Percentiles rank a stretch among this genome's conserved stretches.
Conservation (phyloP, 1,284 basidiomycete genomes). For the Trichosporon asahii region DNA sequence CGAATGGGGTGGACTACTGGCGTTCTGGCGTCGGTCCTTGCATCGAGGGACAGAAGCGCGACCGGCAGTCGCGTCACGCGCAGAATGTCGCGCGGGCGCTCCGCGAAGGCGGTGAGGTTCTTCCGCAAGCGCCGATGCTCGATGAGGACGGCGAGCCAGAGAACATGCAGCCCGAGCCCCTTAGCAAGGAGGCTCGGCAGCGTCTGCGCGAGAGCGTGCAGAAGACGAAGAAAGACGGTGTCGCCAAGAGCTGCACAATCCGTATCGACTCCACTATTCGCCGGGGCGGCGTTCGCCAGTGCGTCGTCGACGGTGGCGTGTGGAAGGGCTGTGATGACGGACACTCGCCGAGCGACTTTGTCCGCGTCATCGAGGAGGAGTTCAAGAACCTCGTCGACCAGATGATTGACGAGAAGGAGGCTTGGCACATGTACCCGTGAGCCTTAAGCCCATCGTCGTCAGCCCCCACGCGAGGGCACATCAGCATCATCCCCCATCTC, state of each 20-base stretch:
- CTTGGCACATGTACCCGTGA: neutral
- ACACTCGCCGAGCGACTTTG: slow-evolving; percentile 68
- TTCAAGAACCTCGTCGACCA: slow-evolving; percentile 45
- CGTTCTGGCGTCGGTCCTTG: slow-evolving; percentile 59
- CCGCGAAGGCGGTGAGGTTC: neutral
- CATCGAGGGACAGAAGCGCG: slow-evolving; percentile 50
- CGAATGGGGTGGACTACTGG: slow-evolving; percentile 67
- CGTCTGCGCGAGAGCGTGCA: slow-evolving; percentile 63
- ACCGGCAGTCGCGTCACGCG: slow-evolving; percentile 8
- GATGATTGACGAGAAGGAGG: neutral
- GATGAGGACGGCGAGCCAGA: slow-evolving; percentile 17
- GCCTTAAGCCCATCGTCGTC: too few relatives aligned
- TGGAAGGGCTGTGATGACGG: slow-evolving; percentile 83
- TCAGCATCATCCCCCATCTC: neutral
- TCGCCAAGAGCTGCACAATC: slow-evolving; percentile 82
- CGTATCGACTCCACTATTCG: slow-evolving; percentile 59
- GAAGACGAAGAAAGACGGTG: slow-evolving; percentile 56
- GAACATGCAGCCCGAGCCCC: slow-evolving; percentile 55
- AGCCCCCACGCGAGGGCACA: neutral
- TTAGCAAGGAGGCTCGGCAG: slow-evolving; percentile 36
- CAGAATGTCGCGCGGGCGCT: neutral
- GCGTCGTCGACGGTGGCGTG: slow-evolving; percentile 64
- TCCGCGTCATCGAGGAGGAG: slow-evolving; percentile 71
- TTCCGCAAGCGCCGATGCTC: neutral
- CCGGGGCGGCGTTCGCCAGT: slow-evolving; percentile 58